These are phyloP conservation scores for Nepenthes mirabilis DNA, from an alignment of 148 eudicot genomes.

Conservation along the genomic window DNA sequence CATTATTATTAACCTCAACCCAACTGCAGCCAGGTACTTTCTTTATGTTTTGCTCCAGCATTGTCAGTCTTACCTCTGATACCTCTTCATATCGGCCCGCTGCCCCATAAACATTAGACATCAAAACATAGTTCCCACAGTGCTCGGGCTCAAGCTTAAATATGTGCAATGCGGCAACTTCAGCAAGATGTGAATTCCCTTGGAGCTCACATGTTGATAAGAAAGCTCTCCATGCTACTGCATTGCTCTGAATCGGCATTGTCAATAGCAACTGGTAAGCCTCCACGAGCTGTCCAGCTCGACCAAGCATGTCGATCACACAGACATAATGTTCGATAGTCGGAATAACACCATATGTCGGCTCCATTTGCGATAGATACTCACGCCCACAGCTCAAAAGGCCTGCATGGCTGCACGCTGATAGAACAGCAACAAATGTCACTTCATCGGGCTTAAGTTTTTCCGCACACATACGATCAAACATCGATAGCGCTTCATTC, in stretches of 20 bases:
- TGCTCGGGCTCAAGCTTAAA: constrained; percentile 56
- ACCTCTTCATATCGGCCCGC: constrained; percentile 52
- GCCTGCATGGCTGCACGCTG: constrained; percentile 69
- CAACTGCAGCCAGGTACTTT: constrained; percentile 70
- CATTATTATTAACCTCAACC: constrained; percentile 36
- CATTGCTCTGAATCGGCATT: constrained; percentile 49
- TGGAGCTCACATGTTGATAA: constrained; percentile 54
- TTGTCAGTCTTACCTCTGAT: constrained; percentile 42
- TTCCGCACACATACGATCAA: constrained; percentile 32
- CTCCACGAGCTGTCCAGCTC: constrained; percentile 56
- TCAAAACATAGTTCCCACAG: constrained; percentile 66
- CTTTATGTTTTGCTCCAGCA: constrained; percentile 47
- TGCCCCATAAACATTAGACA: constrained; percentile 59
- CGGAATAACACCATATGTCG: constrained; percentile 39
- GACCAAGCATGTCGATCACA: constrained; percentile 76
- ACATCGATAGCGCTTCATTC: constrained; percentile 34
- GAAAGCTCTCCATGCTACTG: constrained; percentile 63
- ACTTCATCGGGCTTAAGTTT: constrained; percentile 40
- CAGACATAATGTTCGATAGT: constrained; percentile 59
- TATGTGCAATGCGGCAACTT: constrained; percentile 37
- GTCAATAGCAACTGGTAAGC: constrained; percentile 39
- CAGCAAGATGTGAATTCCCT: constrained; percentile 41
- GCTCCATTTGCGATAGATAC: constrained; percentile 39
- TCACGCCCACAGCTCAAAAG: constrained; percentile 37
- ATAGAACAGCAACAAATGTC: constrained; percentile 50